Base-by-base conservation (phyloP, 2,329 filamentous ascomycete genomes). In the Drechslerella stenobrocha region DNA sequence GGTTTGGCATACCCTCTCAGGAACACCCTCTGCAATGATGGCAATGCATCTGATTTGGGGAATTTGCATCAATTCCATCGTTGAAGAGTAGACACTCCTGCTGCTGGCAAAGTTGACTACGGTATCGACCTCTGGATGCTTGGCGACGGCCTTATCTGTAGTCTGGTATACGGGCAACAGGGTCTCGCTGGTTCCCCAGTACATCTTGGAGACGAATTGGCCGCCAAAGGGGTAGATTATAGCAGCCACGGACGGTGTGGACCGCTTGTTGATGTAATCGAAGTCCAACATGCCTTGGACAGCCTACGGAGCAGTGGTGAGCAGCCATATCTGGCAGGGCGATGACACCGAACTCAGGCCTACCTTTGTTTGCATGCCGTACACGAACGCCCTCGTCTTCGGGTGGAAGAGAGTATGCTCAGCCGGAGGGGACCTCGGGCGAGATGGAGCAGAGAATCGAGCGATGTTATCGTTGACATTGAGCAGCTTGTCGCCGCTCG, bases 201-300 rank as follows among this genome's bases (percentile, higher is more conserved):
- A 98, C 93, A 98, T 97, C 87, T 98, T 98, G 87, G 90, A 96
- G 78, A 98, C 93, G 86, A 98, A 98, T 81, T 98, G 93, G 74
- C 93, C 93, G 78, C 93, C 93, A 77, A 98, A 98, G 75, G 93
- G 96, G 84, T 98, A 98, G 84, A 98, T 97, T 81, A 98, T 97
- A 77, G 91, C 93, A 73, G 93, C 93, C 65, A 98, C 93, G 64
- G 93, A 98, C 72, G 93, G 93, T 69, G 89, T 95, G 77, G 86
- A 84, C 76, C 93, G 89, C 86, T 97, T 97, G 90, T 71, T 98
- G 81, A 98, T 98, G 84, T 97, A 98, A 83, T 98, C 93, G 79
- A 98, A 98, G 80, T 98, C 93, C 78, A 98, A 88, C 67, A 70
- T 70, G 52, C 80, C 80, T 78, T 82, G 80, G 52, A 82, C 80